phyloP scores from a whole-genome alignment of 2,329 filamentous ascomycete genomes.

The Ophiognomonia clavigignenti-juglandacearum region DNA sequence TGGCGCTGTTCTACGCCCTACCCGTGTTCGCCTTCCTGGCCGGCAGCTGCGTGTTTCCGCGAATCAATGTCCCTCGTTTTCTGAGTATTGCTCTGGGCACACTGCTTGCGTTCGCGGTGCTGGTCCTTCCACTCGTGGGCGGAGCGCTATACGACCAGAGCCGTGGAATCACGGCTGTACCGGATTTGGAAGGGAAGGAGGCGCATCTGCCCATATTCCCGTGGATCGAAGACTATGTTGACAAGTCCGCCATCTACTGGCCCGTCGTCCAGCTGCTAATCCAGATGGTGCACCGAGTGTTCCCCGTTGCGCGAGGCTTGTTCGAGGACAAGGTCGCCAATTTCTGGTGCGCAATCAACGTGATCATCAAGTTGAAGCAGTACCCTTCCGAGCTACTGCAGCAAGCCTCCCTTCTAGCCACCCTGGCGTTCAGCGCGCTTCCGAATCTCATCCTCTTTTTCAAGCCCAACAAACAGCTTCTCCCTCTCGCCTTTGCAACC shows the following conservation, averaged over 20 bases:
- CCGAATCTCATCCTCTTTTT: conserved; percentile 77
- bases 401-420: conserved; percentile 67
- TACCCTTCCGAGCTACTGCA: conserved; percentile 71
- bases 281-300: conserved; percentile 87
- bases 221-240: conserved; percentile 52
- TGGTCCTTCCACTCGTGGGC: conserved; percentile 70
- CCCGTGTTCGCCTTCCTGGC: conserved; percentile 88
- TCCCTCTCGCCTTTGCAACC: conserved; percentile 76
- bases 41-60: conserved; percentile 77
- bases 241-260: conserved; percentile 66
- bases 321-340: conserved; percentile 99
- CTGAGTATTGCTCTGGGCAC: conserved; percentile 73
- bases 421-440: conserved; percentile 69
- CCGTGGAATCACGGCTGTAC: conserved; percentile 54
- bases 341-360: conserved; percentile 91
- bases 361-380: conserved; percentile 77
- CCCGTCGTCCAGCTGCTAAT: conserved; percentile 71
- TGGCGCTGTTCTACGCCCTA: conserved; percentile 96
- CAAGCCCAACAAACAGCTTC: conserved; percentile 68
- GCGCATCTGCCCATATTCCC: conserved; percentile 58
- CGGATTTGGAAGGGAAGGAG: conserved; percentile 53
- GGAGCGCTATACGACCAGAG: conserved; percentile 67
- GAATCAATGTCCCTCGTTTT: conserved; percentile 62
- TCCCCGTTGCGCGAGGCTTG: conserved; percentile 90
- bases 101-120: conserved; percentile 63